Conservation (phyloP, 2,329 filamentous ascomycete species). For the Aspergillus sp. region DNA sequence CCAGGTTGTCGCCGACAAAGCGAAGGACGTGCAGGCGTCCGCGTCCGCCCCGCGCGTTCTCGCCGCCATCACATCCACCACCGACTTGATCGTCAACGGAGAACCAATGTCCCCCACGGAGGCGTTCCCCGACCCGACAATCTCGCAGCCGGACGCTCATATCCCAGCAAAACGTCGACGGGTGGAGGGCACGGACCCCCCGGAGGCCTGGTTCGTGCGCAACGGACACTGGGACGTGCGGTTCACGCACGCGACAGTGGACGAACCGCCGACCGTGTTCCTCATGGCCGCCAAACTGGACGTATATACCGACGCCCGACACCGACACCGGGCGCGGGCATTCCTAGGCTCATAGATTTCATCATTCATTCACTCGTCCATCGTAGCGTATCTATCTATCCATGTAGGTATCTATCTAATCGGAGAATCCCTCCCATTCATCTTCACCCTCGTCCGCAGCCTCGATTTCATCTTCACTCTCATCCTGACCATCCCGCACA, state of each 20-base stretch:
- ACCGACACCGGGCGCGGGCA: slow-evolving; percentile 62
- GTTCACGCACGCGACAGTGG: slow-evolving; percentile 54
- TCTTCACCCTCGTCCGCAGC: slow-evolving; percentile 35
- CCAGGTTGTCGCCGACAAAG: slow-evolving; percentile 77
- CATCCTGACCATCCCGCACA: slow-evolving; percentile 55
- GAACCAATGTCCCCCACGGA: slow-evolving; percentile 20
- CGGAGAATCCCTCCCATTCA: slow-evolving; percentile 47
- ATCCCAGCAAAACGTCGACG: slow-evolving; percentile 5
- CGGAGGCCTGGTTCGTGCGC: slow-evolving; percentile 58
- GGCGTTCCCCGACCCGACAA: background rate
- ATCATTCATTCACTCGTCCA: background rate
- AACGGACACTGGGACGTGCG: slow-evolving; percentile 71
- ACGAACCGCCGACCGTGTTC: slow-evolving; percentile 47
- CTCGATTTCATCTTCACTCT: slow-evolving; percentile 16
- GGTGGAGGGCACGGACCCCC: slow-evolving; percentile 21
- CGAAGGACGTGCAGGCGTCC: slow-evolving; percentile 45
- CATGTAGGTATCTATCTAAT: slow-evolving; percentile 21
- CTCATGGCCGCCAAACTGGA: slow-evolving; percentile 76
- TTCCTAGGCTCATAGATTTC: slow-evolving; percentile 54
- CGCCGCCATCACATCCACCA: slow-evolving; percentile 2
- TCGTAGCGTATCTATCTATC: background rate
- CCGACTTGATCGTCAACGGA: slow-evolving; percentile 43
- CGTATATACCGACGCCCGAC: slow-evolving; percentile 63
- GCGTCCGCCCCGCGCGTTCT: background rate
- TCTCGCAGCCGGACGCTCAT: too few species aligned